Evolutionary conservation across 1,139 yeast genomes (phyloP).

Genomic region (Hansenula lynferdii): DNA sequence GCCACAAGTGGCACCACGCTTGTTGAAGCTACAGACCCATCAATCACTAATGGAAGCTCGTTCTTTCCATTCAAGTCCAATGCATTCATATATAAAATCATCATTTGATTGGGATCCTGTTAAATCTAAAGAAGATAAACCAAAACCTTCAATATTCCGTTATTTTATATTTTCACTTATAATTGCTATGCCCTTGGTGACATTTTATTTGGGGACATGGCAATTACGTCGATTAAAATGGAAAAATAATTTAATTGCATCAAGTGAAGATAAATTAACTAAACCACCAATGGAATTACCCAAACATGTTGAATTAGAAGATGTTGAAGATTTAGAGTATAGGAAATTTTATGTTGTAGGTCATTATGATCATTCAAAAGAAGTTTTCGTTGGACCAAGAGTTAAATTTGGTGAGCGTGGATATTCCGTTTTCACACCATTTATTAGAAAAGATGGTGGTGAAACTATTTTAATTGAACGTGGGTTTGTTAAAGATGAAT

Average conservation of each 20-base stretch:
- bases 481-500: slow-evolving; percentile 86
- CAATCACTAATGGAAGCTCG: too few relatives aligned
- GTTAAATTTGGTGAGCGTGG: slow-evolving; percentile 68
- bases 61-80: not conserved
- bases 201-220: slow-evolving; percentile 92
- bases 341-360: slow-evolving; percentile 74
- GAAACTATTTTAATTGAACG: slow-evolving; percentile 73
- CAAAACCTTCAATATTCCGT: slow-evolving; percentile 33
- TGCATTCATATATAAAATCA: slow-evolving; percentile 29
- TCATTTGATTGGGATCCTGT: slow-evolving; percentile 85
- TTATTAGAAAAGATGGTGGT: slow-evolving; percentile 71
- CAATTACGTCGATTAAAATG: slow-evolving; percentile 80
- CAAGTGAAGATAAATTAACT: slow-evolving; percentile 76
- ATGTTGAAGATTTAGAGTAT: slow-evolving; percentile 72
- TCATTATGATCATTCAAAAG: slow-evolving; percentile 76
- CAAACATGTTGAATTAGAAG: slow-evolving; percentile 40
- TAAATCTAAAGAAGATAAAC: slow-evolving; percentile 38
- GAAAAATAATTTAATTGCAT: slow-evolving; percentile 83
- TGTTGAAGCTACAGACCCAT: too few relatives aligned
- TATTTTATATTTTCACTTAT: slow-evolving; percentile 51
- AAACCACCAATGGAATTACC: slow-evolving; percentile 73
- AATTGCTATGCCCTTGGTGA: slow-evolving; percentile 82
- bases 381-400: slow-evolving; percentile 90
- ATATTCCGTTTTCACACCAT: slow-evolving; percentile 76
- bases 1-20: too few relatives aligned